Evolutionary conservation across 176 grass and related monocot genomes (phyloP).

Genomic region (bread wheat (Triticum aestivum)): IWGSC_CS_RefSeq_v2.1 NC_057800.1:593756169-593756668

Average conservation of each 20-base stretch:
- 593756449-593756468: background rate
- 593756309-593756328: background rate
- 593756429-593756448: background rate
- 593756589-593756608: background rate
- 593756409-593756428: background rate
- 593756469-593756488: background rate
- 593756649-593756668: background rate
- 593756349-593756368: background rate
- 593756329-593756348: background rate
- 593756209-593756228: background rate
- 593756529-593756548: background rate
- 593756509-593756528: background rate
- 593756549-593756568: background rate
- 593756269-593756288: background rate
- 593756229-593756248: background rate
- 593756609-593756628: background rate
- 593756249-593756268: background rate
- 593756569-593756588: background rate
- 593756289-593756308: background rate
- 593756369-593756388: background rate
- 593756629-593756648: background rate
- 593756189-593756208: background rate
- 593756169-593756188: background rate
- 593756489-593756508: background rate
- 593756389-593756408: background rate